Evolutionary conservation across 129 eudicot genomes (phyloP).

Genomic region (Calendula officinalis): DNA sequence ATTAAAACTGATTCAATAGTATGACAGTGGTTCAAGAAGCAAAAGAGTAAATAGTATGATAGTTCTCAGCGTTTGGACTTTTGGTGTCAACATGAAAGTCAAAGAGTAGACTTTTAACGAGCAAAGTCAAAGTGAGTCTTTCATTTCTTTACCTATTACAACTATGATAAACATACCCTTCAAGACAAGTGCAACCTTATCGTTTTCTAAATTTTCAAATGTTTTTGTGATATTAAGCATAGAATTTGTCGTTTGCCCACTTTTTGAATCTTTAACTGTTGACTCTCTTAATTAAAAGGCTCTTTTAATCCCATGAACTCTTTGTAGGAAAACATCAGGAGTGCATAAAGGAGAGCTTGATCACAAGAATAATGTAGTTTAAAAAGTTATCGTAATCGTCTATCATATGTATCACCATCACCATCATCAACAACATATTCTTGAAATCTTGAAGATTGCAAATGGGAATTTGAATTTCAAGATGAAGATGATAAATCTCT

Average conservation of each 20-base stretch:
- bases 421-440: constrained; percentile 39
- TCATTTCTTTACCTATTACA: background rate
- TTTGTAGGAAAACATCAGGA: constrained; percentile 77
- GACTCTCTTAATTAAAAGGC: constrained; percentile 71
- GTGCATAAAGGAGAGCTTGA: constrained; percentile 75
- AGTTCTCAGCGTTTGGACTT: background rate
- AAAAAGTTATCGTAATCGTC: constrained; percentile 84
- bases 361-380: constrained; percentile 86
- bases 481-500: too few species aligned
- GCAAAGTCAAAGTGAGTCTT: background rate
- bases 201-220: constrained; percentile 35
- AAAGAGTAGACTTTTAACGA: background rate
- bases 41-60: too few species aligned
- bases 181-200: constrained; percentile 26
- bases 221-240: constrained; percentile 32
- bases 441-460: constrained; percentile 50
- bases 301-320: constrained; percentile 73
- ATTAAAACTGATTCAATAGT: too few species aligned
- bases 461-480: constrained; percentile 1
- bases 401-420: constrained; percentile 41
- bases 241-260: constrained; percentile 24
- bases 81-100: too few species aligned
- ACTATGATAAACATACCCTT: background rate
- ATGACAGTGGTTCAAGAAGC: too few species aligned
- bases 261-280: constrained; percentile 31